Conservation (phyloP, 805 yeast genomes). For the Pachysolen tannophilus region DNA sequence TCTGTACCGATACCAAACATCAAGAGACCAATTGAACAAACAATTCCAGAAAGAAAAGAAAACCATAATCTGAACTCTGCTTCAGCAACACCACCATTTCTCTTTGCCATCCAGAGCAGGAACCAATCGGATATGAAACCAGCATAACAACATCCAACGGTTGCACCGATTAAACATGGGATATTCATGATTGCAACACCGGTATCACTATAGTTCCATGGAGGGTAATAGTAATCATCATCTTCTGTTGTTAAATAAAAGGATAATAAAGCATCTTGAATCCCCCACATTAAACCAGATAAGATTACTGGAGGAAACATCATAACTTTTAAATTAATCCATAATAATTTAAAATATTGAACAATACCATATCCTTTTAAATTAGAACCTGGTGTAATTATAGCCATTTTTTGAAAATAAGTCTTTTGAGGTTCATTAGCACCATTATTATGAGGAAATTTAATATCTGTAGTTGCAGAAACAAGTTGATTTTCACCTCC, state of each 20-base stretch:
- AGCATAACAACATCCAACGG: slow-evolving; percentile 59
- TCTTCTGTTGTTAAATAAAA: slow-evolving; percentile 72
- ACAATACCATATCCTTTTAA: slow-evolving; percentile 29
- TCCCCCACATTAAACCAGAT: slow-evolving; percentile 73
- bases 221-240: slow-evolving; percentile 53
- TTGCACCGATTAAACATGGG: slow-evolving; percentile 60
- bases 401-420: slow-evolving; percentile 24
- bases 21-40: slow-evolving; percentile 55
- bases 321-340: slow-evolving; percentile 15
- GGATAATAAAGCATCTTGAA: slow-evolving; percentile 69
- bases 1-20: slow-evolving; percentile 64
- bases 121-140: slow-evolving; percentile 53
- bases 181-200: slow-evolving; percentile 73
- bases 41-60: slow-evolving; percentile 43
- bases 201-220: slow-evolving; percentile 56
- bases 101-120: slow-evolving; percentile 52
- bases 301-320: slow-evolving; percentile 54
- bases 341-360: slow-evolving; percentile 31
- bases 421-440: slow-evolving; percentile 19
- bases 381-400: slow-evolving; percentile 28
- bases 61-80: slow-evolving; percentile 61
- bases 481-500: slow-evolving; percentile 2
- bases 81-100: slow-evolving; percentile 53
- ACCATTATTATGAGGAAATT: slow-evolving; percentile 16
- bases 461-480: slow-evolving; percentile 1